Conservation (phyloP, 2,329 filamentous ascomycete species). For the Penicillium sp. region DNA sequence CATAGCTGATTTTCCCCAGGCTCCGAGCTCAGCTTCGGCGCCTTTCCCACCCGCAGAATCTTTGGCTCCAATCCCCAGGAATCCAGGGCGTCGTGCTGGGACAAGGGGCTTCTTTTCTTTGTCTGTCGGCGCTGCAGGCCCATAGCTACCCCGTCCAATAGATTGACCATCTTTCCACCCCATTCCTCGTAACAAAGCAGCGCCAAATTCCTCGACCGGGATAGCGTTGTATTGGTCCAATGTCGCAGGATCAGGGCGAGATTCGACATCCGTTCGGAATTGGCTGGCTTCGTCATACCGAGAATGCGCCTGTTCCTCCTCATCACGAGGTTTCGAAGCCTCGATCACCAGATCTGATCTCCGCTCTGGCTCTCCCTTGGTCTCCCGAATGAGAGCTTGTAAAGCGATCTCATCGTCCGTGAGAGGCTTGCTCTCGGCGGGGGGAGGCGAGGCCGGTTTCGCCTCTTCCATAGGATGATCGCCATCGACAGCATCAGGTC, state of each 20-base stretch:
- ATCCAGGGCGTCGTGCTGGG: constrained; percentile 70
- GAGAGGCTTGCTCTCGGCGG: constrained; percentile 34
- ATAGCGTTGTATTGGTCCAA: constrained; percentile 84
- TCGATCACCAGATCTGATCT: constrained; percentile 56
- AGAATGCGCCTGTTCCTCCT: constrained; percentile 19
- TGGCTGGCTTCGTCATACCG: constrained; percentile 53
- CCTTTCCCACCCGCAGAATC: constrained; percentile 59
- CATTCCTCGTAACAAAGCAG: constrained; percentile 87
- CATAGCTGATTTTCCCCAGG: constrained; percentile 69
- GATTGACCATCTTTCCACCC: constrained; percentile 78
- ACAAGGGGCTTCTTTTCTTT: constrained; percentile 62
- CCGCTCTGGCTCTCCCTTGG: constrained; percentile 40
- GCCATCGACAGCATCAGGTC: constrained; percentile 19
- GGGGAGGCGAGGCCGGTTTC: constrained; percentile 18
- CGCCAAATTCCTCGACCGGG: constrained; percentile 92
- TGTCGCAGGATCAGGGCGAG: constrained; percentile 72
- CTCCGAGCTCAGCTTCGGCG: constrained; percentile 70
- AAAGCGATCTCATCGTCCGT: constrained; percentile 65
- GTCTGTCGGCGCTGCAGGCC: constrained; percentile 37
- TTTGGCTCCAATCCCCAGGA: constrained; percentile 87
- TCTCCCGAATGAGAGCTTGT: constrained; percentile 64
- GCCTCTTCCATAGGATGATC: constrained; percentile 31
- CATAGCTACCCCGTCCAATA: constrained; percentile 57
- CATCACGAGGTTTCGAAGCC: constrained; percentile 27
- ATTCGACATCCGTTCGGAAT: constrained; percentile 67